These are phyloP conservation scores for Colletotrichum tofieldiae DNA, from an alignment of 2,329 filamentous ascomycete species.

Conservation along the genomic window DNA sequence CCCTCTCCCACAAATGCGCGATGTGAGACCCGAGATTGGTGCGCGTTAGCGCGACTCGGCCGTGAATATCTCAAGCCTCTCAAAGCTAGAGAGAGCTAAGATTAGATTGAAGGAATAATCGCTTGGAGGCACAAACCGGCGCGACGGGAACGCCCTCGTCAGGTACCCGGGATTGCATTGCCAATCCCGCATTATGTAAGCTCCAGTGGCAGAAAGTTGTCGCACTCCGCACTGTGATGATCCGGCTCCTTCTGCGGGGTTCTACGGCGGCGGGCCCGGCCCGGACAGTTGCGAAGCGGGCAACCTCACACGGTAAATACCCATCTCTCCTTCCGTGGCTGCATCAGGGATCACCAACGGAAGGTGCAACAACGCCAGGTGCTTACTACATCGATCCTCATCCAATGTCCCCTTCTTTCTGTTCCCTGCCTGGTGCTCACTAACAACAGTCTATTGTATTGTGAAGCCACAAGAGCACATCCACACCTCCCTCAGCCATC, in stretches of 20 bases:
- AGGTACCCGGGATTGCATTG: constrained; percentile 37
- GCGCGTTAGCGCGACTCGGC: constrained; percentile 1
- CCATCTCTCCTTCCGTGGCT: constrained; percentile 3
- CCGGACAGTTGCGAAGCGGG: constrained; percentile 19
- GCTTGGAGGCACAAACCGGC: constrained; percentile 15
- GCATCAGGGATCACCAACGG: constrained; percentile 7
- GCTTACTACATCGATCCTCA: constrained; percentile 2
- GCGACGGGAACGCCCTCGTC: constrained; percentile 27
- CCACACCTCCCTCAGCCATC: neutral
- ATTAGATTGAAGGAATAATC: constrained; percentile 8
- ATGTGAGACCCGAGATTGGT: constrained; percentile 1
- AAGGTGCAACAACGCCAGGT: constrained; percentile 9
- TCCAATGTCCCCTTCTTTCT: constrained; percentile 3
- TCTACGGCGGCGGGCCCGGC: constrained; percentile 14
- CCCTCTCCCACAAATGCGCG: neutral
- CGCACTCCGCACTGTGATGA: constrained; percentile 9
- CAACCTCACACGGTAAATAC: constrained; percentile 25
- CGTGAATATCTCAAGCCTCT: constrained; percentile 1
- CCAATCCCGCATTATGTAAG: constrained; percentile 28
- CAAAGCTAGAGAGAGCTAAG: constrained; percentile 12
- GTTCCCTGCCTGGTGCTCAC: constrained; percentile 9
- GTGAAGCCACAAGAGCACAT: constrained; percentile 1
- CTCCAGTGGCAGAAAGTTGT: neutral
- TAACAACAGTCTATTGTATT: constrained; percentile 2
- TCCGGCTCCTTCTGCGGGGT: neutral